Evolutionary conservation across 1,139 yeast genomes (phyloP).

Genomic region (Eremothecium cymbalariae): DNA sequence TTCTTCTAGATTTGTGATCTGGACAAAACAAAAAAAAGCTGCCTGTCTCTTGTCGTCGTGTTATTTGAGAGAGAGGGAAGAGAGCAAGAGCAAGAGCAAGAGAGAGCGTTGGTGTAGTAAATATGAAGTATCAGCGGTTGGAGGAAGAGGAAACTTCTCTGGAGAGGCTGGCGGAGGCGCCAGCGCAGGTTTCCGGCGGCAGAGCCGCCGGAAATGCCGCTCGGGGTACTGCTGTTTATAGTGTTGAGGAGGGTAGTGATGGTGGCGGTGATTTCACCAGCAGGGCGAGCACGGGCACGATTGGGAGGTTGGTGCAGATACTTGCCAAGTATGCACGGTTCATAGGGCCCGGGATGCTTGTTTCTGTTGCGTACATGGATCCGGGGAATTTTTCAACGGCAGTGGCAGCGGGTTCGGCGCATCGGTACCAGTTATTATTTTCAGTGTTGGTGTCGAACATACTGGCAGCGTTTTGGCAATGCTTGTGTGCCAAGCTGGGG

Average conservation of each 20-base stretch:
- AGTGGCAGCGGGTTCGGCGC: slow-evolving; percentile 70
- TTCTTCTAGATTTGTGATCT: too few species aligned
- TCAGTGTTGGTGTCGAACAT: slow-evolving; percentile 57
- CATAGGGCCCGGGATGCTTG: slow-evolving; percentile 75
- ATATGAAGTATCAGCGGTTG: slow-evolving; percentile 1
- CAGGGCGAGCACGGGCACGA: too few species aligned
- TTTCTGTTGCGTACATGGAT: slow-evolving; percentile 72
- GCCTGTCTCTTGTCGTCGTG: too few species aligned
- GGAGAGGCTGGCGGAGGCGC: too few species aligned
- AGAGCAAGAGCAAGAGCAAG: too few species aligned
- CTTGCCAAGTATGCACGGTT: slow-evolving; percentile 46
- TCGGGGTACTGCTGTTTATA: too few species aligned
- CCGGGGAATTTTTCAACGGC: slow-evolving; percentile 80
- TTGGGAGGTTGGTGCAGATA: slow-evolving; percentile 6
- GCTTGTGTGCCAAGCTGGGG: slow-evolving; percentile 65
- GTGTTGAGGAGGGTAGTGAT: too few species aligned
- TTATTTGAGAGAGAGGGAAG: too few species aligned
- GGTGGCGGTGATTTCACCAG: too few species aligned
- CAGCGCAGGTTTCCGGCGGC: too few species aligned
- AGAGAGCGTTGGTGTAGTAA: not conserved
- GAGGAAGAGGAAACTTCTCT: slow-evolving; percentile 6
- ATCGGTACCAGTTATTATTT: slow-evolving; percentile 55
- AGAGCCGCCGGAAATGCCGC: too few species aligned
- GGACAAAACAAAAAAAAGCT: too few species aligned
- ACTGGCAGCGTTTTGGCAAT: slow-evolving; percentile 65